Evolutionary conservation across 2,329 filamentous ascomycete species (phyloP), one percentile per base, ranked within the genome.

Genomic region (Sporothrix phasma): DNA sequence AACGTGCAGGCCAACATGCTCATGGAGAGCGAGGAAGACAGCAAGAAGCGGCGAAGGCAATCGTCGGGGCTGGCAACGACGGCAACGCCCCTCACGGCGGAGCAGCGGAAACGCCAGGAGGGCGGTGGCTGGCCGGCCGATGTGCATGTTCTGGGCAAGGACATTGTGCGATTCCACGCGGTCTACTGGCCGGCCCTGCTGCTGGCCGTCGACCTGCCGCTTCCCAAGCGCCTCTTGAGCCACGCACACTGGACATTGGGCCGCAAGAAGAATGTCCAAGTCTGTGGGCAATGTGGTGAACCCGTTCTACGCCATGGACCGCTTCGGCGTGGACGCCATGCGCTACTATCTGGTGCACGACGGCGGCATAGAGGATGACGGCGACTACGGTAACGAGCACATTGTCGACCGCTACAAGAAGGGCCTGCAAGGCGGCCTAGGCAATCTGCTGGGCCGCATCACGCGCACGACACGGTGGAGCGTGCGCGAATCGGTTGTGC

Each of bases 131-230:
- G 94, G 93, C 94, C 94, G 4, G 90, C 91, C 8, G 87, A 99
- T 73, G 82, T 94, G 19, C 94, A 99, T 53, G 85, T 99, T 29
- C 88, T 99, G 63, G 94, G 94, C 58, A 99, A 99, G 76, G 94
- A 99, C 74, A 99, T 99, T 68, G 80, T 96, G 64, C 88, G 92
- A 19, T 99, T 99, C 75, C 95, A 99, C 74, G 93, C 90, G 74
- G 87, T 99, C 56, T 99, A 99, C 79, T 99, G 95, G 94, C 94
- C 94, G 0, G 94, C 94, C 3, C 88, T 99, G 69, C 85, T 99
- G 17, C 88, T 99, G 82, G 93, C 94, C 1, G 79, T 97, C 15
- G 86, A 87, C 61, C 80, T 97, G 4, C 88, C 90, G 1, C 78
- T 89, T 0, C 91, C 94, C 0, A 88, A 86, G 71, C 86, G 86